Percentiles rank a stretch among this genome's conserved stretches.
These are phyloP conservation scores for Cyamopsis tetragonoloba DNA, from an alignment of 306 rosid species.

Conservation along the genomic window DNA sequence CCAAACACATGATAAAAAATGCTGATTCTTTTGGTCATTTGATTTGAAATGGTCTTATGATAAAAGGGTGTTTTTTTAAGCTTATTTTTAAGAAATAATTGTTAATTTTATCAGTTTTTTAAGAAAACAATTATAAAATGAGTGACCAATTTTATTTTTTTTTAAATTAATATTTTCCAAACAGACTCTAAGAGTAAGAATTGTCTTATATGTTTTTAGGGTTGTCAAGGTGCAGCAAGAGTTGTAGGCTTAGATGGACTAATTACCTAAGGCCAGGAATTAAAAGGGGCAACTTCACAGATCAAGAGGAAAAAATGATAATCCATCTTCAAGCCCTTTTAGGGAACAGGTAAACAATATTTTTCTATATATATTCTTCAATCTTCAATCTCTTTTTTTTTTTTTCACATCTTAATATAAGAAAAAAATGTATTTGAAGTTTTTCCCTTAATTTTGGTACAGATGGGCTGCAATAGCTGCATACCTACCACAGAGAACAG, in stretches of 20 bases:
- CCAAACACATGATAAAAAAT: too few species aligned
- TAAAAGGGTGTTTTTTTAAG: too few species aligned
- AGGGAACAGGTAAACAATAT: conserved; percentile 68
- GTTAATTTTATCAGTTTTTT: too few species aligned
- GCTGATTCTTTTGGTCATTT: neutral
- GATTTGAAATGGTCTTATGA: neutral
- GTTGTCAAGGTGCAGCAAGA: conserved; percentile 79
- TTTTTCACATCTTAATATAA: conserved; percentile 12
- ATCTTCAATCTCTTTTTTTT: neutral
- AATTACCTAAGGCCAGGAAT: conserved; percentile 94
- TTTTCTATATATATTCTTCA: neutral
- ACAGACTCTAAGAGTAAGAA: too few species aligned
- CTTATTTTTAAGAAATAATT: too few species aligned
- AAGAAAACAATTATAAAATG: too few species aligned
- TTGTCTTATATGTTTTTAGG: too few species aligned
- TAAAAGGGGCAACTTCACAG: conserved; percentile 83
- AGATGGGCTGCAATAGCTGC: conserved; percentile 99
- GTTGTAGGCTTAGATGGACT: conserved; percentile 95
- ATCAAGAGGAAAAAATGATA: conserved; percentile 93
- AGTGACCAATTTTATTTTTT: too few species aligned
- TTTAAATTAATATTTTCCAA: too few species aligned
- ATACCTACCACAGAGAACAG: conserved; percentile 95
- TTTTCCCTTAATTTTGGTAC: conserved; percentile 32
- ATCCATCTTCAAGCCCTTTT: conserved; percentile 95
- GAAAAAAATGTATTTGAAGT: too few species aligned